phyloP scores from a whole-genome alignment of 2,329 filamentous ascomycete genomes.

The Cytospora mali region DNA sequence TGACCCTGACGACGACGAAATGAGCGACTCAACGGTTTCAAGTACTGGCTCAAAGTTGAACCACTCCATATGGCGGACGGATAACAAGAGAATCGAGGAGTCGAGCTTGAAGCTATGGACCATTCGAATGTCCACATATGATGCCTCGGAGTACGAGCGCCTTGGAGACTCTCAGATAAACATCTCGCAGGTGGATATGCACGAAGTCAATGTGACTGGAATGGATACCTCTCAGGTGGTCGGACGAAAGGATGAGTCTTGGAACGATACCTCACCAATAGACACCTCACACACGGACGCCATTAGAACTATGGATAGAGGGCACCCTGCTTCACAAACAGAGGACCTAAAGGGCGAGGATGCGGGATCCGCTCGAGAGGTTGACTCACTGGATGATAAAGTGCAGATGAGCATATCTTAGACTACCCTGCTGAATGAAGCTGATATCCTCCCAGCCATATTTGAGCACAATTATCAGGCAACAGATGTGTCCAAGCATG shows the following conservation, averaged over 20 bases:
- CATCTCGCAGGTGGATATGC: neutral
- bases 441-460: neutral
- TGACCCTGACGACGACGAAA: conserved; percentile 13
- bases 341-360: neutral
- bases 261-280: neutral
- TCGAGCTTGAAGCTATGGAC: conserved; percentile 52
- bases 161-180: conserved; percentile 12
- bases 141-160: conserved; percentile 15
- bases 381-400: too few species aligned
- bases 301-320: neutral
- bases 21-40: neutral
- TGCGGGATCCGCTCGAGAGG: too few species aligned
- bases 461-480: neutral
- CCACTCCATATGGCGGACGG: too few species aligned
- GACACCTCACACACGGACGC: neutral
- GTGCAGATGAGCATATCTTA: neutral
- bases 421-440: neutral
- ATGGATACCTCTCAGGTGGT: neutral
- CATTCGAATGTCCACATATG: conserved; percentile 31
- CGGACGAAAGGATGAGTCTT: neutral
- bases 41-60: neutral
- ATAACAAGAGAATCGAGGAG: conserved; percentile 37
- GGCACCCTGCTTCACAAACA: neutral
- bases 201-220: neutral
- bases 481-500: neutral